These are phyloP conservation scores for Lipomyces spencermartinsiae DNA, from an alignment of 805 yeast species.

Conservation along the genomic window DNA sequence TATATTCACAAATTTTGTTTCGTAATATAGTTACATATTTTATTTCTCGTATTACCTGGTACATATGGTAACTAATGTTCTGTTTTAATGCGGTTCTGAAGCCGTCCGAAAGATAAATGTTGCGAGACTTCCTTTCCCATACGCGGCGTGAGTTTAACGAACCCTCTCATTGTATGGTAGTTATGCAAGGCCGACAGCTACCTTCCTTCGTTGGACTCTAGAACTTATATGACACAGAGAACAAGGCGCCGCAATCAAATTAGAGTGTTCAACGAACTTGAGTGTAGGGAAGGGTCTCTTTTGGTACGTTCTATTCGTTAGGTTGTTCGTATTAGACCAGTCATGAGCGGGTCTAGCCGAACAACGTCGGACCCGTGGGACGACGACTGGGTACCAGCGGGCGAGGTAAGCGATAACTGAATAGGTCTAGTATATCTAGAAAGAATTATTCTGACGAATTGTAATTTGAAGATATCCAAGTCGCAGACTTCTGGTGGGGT, in stretches of 20 bases:
- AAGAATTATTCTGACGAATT: neutral
- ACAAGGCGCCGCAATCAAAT: neutral
- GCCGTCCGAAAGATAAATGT: neutral
- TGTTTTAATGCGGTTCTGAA: neutral
- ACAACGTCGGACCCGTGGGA: constrained; percentile 27
- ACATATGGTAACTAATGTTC: neutral
- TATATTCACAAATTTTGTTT: neutral
- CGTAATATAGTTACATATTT: neutral
- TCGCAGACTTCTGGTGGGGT: constrained; percentile 18
- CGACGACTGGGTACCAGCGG: constrained; percentile 30
- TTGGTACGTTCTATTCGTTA: neutral
- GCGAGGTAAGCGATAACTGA: neutral
- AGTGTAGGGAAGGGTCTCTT: neutral
- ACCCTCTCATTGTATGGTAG: neutral
- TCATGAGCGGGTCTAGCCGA: constrained; percentile 1
- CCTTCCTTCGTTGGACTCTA: neutral
- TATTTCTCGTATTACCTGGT: neutral
- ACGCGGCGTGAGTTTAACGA: too few species aligned
- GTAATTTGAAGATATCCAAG: neutral
- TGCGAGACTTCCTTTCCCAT: too few species aligned
- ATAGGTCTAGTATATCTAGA: neutral
- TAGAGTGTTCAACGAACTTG: neutral
- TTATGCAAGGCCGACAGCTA: too few species aligned
- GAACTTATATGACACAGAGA: neutral
- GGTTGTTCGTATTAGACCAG: neutral